Conservation (phyloP, 495 filamentous ascomycete species). For the Podospora tetraspora region DNA sequence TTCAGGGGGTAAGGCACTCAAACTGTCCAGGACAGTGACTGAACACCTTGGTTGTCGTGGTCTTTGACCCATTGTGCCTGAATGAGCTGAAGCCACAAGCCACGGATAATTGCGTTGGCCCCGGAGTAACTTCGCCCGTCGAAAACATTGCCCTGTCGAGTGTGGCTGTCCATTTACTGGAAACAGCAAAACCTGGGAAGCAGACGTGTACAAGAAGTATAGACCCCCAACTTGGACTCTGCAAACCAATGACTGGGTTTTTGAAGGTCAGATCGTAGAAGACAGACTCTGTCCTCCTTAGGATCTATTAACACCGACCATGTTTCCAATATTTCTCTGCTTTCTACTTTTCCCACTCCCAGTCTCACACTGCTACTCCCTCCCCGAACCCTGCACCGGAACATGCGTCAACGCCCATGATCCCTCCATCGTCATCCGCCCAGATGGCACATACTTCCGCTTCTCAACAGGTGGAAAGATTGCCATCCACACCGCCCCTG, state of each 20-base stretch:
- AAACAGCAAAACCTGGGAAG: background rate
- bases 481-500: conserved; percentile 51
- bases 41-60: background rate
- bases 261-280: background rate
- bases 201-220: background rate
- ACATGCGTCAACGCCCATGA: conserved; percentile 60
- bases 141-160: background rate
- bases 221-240: background rate
- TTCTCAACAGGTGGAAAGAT: conserved; percentile 63
- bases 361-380: conserved; percentile 14
- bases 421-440: conserved; percentile 57
- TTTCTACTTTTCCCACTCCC: background rate
- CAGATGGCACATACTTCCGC: conserved; percentile 66
- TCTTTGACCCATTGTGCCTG: background rate
- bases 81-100: background rate
- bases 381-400: conserved; percentile 54
- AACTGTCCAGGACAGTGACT: too few relatives aligned
- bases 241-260: too few relatives aligned
- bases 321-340: too few relatives aligned
- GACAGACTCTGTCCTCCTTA: background rate
- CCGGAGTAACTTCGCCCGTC: background rate
- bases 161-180: background rate
- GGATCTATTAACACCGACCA: too few relatives aligned
- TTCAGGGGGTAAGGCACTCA: too few relatives aligned
- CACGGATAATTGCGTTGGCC: background rate